Percentiles rank a stretch among this genome's conserved stretches.
Evolutionary conservation across 768 basidiomycete species (phyloP).

Genomic region (Rhodotorula taiwanensis): DNA sequence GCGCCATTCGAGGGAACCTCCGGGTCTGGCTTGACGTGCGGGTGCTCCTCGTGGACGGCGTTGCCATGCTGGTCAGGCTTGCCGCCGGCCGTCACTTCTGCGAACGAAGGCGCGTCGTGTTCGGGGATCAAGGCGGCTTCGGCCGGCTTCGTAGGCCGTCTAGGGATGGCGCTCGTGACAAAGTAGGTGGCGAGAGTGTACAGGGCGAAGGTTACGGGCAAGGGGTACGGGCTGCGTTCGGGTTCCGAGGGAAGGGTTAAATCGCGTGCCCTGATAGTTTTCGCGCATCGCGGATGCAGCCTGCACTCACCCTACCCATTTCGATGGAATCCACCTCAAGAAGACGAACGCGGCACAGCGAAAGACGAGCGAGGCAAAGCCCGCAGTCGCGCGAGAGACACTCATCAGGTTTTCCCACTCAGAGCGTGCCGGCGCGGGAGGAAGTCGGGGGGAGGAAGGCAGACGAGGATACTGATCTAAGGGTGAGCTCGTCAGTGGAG

Average conservation of each 20-base stretch:
- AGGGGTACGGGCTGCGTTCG: conserved; percentile 15
- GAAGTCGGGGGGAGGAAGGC: too few relatives aligned
- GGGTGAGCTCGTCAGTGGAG: too few relatives aligned
- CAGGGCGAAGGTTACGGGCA: conserved; percentile 19
- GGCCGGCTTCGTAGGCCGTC: conserved; percentile 9
- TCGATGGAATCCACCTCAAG: conserved; percentile 22
- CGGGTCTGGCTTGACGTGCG: conserved; percentile 20
- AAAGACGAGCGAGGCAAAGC: neutral
- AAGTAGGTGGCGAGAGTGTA: conserved; percentile 4
- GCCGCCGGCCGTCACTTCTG: conserved; percentile 17
- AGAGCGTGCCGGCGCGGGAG: too few relatives aligned
- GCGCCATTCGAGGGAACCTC: neutral
- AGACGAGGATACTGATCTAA: too few relatives aligned
- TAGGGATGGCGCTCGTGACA: conserved; percentile 9
- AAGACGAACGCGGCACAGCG: conserved; percentile 20
- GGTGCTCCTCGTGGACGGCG: conserved; percentile 19
- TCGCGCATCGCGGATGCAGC: too few relatives aligned
- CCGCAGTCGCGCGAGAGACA: neutral
- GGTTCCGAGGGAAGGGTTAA: neutral
- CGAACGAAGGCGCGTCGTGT: conserved; percentile 21
- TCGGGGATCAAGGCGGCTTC: conserved; percentile 28
- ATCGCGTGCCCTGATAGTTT: too few relatives aligned
- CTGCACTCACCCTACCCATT: too few relatives aligned
- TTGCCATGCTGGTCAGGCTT: neutral
- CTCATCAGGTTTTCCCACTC: too few relatives aligned